Conservation (phyloP, 1,284 basidiomycete genomes). For the Sporisorium scitamineum region DNA sequence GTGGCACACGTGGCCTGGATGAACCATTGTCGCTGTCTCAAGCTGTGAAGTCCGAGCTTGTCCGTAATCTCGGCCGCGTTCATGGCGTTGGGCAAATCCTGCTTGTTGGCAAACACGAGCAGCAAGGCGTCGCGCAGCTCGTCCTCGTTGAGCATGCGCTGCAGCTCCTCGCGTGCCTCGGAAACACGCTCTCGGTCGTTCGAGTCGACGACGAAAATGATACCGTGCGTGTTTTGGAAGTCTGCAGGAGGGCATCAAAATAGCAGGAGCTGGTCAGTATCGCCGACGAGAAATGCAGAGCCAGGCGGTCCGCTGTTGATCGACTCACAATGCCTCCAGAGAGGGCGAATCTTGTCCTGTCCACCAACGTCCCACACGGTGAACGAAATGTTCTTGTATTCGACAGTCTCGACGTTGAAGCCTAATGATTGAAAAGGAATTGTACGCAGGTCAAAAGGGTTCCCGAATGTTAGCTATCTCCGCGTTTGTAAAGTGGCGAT, state of each 20-base stretch:
- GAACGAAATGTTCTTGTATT: constrained; percentile 99
- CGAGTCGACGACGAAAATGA: constrained; percentile 99
- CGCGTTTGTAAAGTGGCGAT: not conserved
- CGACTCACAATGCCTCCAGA: constrained; percentile 97
- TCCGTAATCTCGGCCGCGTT: constrained; percentile 99
- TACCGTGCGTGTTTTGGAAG: constrained; percentile 99
- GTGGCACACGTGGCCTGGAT: constrained; percentile 99
- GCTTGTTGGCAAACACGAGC: constrained; percentile 99
- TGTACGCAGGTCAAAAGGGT: not conserved
- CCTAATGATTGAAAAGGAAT: constrained; percentile 70
- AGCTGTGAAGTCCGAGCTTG: constrained; percentile 96
- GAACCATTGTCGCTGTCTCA: constrained; percentile 87
- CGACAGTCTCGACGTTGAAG: constrained; percentile 91
- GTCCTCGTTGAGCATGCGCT: constrained; percentile 99
- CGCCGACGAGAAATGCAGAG: not conserved
- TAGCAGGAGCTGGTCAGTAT: not conserved
- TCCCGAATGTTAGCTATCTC: not conserved
- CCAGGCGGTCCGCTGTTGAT: no score
- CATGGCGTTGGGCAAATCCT: constrained; percentile 99
- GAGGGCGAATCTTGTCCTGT: constrained; percentile 77
- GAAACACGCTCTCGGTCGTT: constrained; percentile 99
- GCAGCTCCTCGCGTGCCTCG: constrained; percentile 98
- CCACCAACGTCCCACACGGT: constrained; percentile 99
- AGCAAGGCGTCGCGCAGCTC: constrained; percentile 98
- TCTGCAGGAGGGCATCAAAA: constrained; percentile 71